Evolutionary conservation across 257 asterid genomes (phyloP), one percentile per base, ranked within the genome.

Genomic region (Lycium barbarum): DNA sequence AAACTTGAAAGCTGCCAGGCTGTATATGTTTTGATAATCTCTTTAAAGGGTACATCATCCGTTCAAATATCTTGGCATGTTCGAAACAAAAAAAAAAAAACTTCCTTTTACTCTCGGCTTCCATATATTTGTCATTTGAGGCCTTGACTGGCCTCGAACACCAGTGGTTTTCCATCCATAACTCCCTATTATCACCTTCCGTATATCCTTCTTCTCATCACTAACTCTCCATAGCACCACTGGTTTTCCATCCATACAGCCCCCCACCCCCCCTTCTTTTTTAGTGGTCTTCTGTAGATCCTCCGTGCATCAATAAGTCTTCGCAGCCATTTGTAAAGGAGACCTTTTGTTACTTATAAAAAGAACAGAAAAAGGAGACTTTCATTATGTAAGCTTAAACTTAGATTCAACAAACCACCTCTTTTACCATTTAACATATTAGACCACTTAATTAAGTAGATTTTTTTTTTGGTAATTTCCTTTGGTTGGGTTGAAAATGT

Each of bases 141-240:
- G 7, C 74, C 49, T 67, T n/a, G 33, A 59, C 66, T 59, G 12
- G 12, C n/a, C 66, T n/a, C 49, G 2, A 67, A 36, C 74, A 33
- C 74, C 74, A 35, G 2, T 18, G 2, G 49, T 65, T 35, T 67
- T 67, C 49, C 74, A 67, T 67, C 49, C 47, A 67, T 67, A 67
- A 22, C 49, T 67, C 22, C 45, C 47, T 67, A 35, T 67, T 36
- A 38, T 67, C 47, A 67, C 74, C 74, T 67, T 13, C 74, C 74
- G 35, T 33, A 58, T 14, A 67, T 33, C 49, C 49, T 67, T 67
- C 47, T 0, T 67, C 47, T 6, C 74, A 67, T 67, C 74, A 67
- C 6, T 66, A 55, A 66, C 45, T 35, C 47, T 67, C 47, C 74
- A 35, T 67, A 67, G 20, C 74, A 35, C 74, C 74, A 67, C 45